A percentile compares a stretch with the other conserved stretches of the same genome.
Conservation (phyloP, 352 stramenopile genomes). For the Aphanomyces stellatus region DNA sequence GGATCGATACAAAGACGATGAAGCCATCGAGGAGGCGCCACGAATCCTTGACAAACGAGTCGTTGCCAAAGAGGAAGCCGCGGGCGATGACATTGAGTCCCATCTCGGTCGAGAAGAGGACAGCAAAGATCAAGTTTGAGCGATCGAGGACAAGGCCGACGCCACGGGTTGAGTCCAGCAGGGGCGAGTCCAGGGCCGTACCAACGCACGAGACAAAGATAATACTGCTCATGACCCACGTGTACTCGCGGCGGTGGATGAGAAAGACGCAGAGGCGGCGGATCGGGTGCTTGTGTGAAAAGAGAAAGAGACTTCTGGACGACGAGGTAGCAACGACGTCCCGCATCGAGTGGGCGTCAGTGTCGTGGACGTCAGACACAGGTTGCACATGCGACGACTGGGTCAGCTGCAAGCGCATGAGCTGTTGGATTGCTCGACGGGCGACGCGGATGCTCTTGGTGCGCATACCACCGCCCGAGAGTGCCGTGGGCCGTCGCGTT, state of each 20-base stretch:
- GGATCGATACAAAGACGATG: slow-evolving; percentile 80
- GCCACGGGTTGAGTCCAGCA: slow-evolving; percentile 40
- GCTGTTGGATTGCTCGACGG: too few species aligned
- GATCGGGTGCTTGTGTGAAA: slow-evolving; percentile 36
- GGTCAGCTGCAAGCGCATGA: too few species aligned
- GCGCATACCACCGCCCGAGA: too few species aligned
- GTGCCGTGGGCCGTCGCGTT: too few species aligned
- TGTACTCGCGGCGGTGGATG: not conserved
- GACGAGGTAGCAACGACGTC: too few species aligned
- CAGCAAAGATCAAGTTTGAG: slow-evolving; percentile 45
- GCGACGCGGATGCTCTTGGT: too few species aligned
- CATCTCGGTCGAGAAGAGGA: slow-evolving; percentile 66
- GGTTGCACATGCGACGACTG: too few species aligned
- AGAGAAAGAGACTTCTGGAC: slow-evolving; percentile 35
- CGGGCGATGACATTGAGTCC: slow-evolving; percentile 84
- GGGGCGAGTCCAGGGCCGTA: slow-evolving; percentile 82
- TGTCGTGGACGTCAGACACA: too few species aligned
- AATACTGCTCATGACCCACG: not conserved
- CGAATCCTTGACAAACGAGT: slow-evolving; percentile 66
- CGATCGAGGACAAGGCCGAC: slow-evolving; percentile 38
- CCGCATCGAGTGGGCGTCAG: too few species aligned
- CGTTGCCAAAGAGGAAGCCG: slow-evolving; percentile 54
- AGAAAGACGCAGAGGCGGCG: slow-evolving; percentile 14
- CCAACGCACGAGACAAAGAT: slow-evolving; percentile 51
- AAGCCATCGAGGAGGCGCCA: slow-evolving; percentile 88